Percentiles rank a stretch among this genome's conserved stretches.
Conservation (phyloP, 441 rosid species). For the Populus hybrid region DNA sequence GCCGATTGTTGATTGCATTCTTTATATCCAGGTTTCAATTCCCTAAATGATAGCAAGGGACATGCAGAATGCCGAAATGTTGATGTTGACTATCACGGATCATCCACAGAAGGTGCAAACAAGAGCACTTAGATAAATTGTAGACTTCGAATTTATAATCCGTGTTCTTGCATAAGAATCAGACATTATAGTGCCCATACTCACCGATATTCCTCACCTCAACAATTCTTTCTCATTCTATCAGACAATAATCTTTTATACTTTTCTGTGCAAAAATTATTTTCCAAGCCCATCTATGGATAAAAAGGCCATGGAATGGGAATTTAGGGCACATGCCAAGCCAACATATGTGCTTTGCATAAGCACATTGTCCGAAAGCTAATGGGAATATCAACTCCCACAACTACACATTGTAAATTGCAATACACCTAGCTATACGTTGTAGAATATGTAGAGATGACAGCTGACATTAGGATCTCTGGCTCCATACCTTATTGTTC, state of each 20-base stretch:
- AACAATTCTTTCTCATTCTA: background rate
- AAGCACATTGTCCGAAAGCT: background rate
- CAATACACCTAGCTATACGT: background rate
- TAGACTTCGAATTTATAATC: background rate
- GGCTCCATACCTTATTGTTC: background rate
- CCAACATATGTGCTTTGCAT: background rate
- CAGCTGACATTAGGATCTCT: background rate
- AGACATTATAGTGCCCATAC: background rate
- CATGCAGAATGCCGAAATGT: background rate
- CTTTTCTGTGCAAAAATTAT: background rate
- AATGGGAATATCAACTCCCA: background rate
- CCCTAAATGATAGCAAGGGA: background rate
- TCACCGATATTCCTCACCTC: background rate
- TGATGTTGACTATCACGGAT: background rate
- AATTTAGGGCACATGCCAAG: background rate
- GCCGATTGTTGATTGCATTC: background rate
- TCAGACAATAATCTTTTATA: background rate
- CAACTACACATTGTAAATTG: background rate
- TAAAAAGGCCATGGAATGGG: background rate
- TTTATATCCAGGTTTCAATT: background rate
- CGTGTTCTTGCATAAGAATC: background rate
- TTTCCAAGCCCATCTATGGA: background rate
- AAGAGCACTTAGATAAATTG: background rate
- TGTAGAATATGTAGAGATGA: background rate
- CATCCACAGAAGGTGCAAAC: background rate